A percentile compares a stretch with the other conserved stretches of the same genome.
These are phyloP conservation scores for Aspergillus amoenus DNA, from an alignment of 2,329 filamentous ascomycete genomes.

Conservation along the genomic window DNA sequence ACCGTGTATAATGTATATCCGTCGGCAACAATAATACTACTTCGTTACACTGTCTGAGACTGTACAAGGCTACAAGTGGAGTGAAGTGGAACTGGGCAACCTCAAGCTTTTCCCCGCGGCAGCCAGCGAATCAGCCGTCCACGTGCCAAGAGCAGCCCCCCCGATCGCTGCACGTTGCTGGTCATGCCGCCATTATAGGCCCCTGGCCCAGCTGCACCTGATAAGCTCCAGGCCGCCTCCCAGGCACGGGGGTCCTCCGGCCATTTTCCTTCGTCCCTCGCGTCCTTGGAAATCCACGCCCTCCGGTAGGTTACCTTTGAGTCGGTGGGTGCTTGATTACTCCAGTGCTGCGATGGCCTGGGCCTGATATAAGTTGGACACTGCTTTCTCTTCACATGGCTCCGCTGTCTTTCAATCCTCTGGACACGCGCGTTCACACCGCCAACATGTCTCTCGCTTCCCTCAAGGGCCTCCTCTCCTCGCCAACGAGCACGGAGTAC, in stretches of 20 bases:
- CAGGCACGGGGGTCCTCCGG: neutral
- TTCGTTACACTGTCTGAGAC: too few species aligned
- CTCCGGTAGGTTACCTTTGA: constrained; percentile 8
- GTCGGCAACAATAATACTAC: too few species aligned
- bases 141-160: constrained; percentile 21
- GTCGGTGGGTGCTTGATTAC: neutral
- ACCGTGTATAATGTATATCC: too few species aligned
- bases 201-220: constrained; percentile 4
- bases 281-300: constrained; percentile 3
- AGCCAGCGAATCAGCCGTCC: constrained; percentile 16
- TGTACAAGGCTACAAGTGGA: too few species aligned
- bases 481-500: constrained; percentile 18
- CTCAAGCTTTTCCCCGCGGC: neutral
- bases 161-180: constrained; percentile 20
- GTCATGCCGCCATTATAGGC: constrained; percentile 21
- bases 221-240: constrained; percentile 10
- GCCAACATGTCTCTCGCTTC: constrained; percentile 32
- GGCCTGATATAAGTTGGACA: neutral
- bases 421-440: neutral
- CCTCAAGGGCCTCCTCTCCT: constrained; percentile 29
- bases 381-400: neutral
- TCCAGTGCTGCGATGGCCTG: neutral
- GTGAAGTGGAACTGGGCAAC: too few species aligned
- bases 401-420: neutral
- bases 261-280: neutral